These are phyloP conservation scores for Lentinula detonsa DNA, from an alignment of 768 basidiomycete genomes.

Conservation along the genomic window DNA sequence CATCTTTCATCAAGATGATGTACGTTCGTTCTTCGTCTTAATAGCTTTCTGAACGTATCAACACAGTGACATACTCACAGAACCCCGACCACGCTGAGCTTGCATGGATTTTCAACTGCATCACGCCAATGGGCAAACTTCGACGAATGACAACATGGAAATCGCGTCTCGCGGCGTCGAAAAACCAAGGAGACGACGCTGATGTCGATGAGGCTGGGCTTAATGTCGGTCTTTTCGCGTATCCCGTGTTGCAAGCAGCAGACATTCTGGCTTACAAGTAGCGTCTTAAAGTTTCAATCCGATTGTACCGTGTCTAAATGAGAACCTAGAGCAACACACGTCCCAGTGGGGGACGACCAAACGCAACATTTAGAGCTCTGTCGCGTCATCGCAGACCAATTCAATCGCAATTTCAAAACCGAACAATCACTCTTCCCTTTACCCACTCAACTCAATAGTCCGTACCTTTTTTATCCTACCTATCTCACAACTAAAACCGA, in stretches of 20 bases:
- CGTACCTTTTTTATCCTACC: slow-evolving; percentile 32
- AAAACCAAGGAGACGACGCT: slow-evolving; percentile 58
- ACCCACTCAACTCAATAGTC: slow-evolving; percentile 65
- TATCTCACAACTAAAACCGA: no score
- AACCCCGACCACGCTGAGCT: slow-evolving; percentile 82
- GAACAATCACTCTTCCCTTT: slow-evolving; percentile 57
- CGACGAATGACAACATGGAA: slow-evolving; percentile 97
- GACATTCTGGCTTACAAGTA: slow-evolving; percentile 86
- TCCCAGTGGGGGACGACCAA: slow-evolving; percentile 97
- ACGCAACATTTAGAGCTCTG: slow-evolving; percentile 89
- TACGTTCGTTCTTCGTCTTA: slow-evolving; percentile 27
- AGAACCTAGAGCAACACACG: slow-evolving; percentile 69
- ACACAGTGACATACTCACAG: slow-evolving; percentile 28
- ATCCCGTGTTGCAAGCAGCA: slow-evolving; percentile 90
- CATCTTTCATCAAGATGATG: slow-evolving; percentile 88
- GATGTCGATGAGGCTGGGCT: slow-evolving; percentile 79
- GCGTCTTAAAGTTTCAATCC: slow-evolving; percentile 12
- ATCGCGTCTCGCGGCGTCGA: slow-evolving; percentile 65
- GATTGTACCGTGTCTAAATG: neutral
- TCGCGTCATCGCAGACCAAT: slow-evolving; percentile 76
- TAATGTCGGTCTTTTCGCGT: slow-evolving; percentile 83
- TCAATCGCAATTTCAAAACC: slow-evolving; percentile 64
- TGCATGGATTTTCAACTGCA: slow-evolving; percentile 84
- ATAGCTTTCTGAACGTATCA: neutral
- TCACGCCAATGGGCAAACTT: slow-evolving; percentile 77